Percentiles rank a stretch among this genome's conserved stretches.
phyloP scores from a whole-genome alignment of 306 rosid species.

The Urtica urens region DNA sequence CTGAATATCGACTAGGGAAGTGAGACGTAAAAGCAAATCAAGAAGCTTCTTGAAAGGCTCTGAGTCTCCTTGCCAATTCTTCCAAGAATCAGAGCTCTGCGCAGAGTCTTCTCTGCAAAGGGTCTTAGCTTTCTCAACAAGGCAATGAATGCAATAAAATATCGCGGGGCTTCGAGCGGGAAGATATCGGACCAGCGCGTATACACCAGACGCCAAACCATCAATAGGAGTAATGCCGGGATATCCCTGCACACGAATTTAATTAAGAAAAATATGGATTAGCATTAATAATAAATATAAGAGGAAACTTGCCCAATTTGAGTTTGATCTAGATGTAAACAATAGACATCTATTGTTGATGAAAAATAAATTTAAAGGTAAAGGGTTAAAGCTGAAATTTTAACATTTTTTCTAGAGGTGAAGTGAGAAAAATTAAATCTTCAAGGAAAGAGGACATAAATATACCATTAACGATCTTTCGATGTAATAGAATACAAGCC shows the following conservation, averaged over 20 bases:
- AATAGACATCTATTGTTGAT: background rate
- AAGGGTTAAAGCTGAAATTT: too few species aligned
- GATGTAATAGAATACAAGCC: conserved; percentile 73
- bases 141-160: conserved; percentile 61
- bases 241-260: conserved; percentile 52
- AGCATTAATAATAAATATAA: background rate
- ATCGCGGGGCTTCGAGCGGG: conserved; percentile 93
- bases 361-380: background rate
- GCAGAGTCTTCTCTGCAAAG: conserved; percentile 43
- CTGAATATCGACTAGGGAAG: conserved; percentile 79
- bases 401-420: too few species aligned
- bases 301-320: too few species aligned
- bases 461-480: conserved; percentile 68
- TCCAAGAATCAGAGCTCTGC: conserved; percentile 48
- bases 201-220: conserved; percentile 92
- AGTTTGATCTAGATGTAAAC: too few species aligned
- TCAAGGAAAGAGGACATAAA: background rate
- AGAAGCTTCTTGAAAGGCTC: conserved; percentile 77
- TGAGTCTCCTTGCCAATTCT: conserved; percentile 68
- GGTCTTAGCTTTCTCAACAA: conserved; percentile 45
- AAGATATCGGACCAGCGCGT: conserved; percentile 62
- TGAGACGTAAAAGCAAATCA: conserved; percentile 63
- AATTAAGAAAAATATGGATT: conserved; percentile 4
- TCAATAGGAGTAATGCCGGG: conserved; percentile 84
- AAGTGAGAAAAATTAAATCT: background rate